Conservation (phyloP, 1,284 basidiomycete genomes). For the Ustilago trichophora region DNA sequence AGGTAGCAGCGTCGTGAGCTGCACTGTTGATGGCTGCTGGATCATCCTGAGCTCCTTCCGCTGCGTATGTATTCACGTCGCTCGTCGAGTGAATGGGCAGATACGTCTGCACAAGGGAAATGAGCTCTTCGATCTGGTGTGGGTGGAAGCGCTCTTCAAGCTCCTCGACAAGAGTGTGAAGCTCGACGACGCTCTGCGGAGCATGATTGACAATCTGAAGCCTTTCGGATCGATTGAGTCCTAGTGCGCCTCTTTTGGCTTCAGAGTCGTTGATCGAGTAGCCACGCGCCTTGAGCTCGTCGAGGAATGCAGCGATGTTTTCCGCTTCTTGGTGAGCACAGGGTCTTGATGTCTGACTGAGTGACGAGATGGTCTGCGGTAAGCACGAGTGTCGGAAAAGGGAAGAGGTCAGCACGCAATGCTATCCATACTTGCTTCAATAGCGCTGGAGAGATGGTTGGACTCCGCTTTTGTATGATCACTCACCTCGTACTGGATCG, state of each 20-base stretch:
- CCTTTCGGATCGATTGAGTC: conserved; percentile 88
- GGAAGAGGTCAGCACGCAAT: neutral
- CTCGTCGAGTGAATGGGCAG: conserved; percentile 23
- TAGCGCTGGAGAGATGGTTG: no score
- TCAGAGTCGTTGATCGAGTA: conserved; percentile 43
- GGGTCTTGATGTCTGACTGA: conserved; percentile 78
- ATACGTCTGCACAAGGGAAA: conserved; percentile 72
- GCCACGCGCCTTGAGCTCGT: conserved; percentile 69
- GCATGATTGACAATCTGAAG: conserved; percentile 88
- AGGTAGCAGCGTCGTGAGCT: neutral
- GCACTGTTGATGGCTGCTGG: conserved; percentile 13
- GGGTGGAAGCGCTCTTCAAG: conserved; percentile 78
- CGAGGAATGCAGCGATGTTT: conserved; percentile 75
- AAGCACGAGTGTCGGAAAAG: neutral
- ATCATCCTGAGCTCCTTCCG: conserved; percentile 24
- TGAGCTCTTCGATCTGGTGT: conserved; percentile 76
- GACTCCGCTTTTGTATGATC: neutral
- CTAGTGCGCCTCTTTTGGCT: conserved; percentile 68
- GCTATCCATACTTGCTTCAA: neutral
- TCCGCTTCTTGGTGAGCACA: conserved; percentile 75
- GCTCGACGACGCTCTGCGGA: conserved; percentile 81
- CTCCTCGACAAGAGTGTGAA: conserved; percentile 92
- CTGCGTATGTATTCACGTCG: conserved; percentile 25
- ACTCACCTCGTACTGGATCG: conserved; percentile 85
- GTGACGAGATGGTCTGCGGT: conserved; percentile 87